Conservation (phyloP, 805 yeast species). For the Kluyveromyces dobzhanskii region DNA sequence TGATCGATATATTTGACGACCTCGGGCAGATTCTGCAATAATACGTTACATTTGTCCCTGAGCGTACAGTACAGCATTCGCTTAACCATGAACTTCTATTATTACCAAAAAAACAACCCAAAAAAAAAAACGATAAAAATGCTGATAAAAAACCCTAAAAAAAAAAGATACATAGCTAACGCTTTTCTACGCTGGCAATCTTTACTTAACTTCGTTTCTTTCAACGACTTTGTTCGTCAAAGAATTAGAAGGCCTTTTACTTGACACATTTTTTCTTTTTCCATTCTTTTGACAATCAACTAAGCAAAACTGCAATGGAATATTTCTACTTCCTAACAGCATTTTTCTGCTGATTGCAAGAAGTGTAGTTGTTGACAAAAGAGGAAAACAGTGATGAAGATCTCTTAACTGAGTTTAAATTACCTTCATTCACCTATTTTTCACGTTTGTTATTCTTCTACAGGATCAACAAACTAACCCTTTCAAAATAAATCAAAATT, state of each 20-base stretch:
- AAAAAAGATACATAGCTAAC: not conserved
- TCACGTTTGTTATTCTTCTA: conserved; percentile 1
- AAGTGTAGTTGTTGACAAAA: too few relatives aligned
- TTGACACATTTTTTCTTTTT: not conserved
- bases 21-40: too few relatives aligned
- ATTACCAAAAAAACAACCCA: not conserved
- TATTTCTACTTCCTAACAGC: too few relatives aligned
- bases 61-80: too few relatives aligned
- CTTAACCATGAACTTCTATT: not conserved
- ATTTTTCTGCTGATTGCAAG: too few relatives aligned
- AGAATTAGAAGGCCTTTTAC: too few relatives aligned
- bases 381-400: conserved; percentile 4
- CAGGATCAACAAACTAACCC: not conserved
- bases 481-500: too few relatives aligned
- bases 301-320: too few relatives aligned
- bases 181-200: not conserved
- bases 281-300: not conserved
- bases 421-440: not conserved
- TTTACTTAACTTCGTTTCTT: not conserved
- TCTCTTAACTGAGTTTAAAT: conserved; percentile 9
- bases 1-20: too few relatives aligned
- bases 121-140: conserved; percentile 1
- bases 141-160: conserved; percentile 1
- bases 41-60: too few relatives aligned
- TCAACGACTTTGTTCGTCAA: too few relatives aligned